Evolutionary conservation across 2,329 filamentous ascomycete species (phyloP), one percentile per base, ranked within the genome.

Genomic region (Aureobasidium mangrovei): DNA sequence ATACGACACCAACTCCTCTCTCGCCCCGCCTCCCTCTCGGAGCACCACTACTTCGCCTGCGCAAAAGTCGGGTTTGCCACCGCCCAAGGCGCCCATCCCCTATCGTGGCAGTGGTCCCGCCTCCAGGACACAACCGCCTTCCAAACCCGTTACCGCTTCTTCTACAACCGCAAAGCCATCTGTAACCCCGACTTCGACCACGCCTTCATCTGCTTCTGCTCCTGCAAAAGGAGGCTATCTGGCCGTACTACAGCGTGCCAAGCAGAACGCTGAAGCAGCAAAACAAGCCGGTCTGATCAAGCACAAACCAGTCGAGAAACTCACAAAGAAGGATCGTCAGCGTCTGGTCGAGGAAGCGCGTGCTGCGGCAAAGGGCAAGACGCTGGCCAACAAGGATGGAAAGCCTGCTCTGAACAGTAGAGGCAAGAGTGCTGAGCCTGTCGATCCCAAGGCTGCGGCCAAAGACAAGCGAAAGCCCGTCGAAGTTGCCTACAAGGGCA

Each of bases 211-310:
- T 3, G 44, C 65, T 65, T 54, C 67, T 38, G 67, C 72, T 2
- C 70, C 78, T 1, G 83, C 82, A 1, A 88, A 88, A 68, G 87
- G 85, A 64, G 83, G 85, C 2, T 91, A 82, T 66, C 80, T 83
- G 36, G 85, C 89, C 63, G 85, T 89, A 57, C 77, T 91, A 70
- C 84, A 84, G 54, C 78, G 84, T 60, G 87, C 82, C 32, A 82
- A 86, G 63, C 80, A 81, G 57, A 83, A 81, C 9, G 81, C 86
- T 62, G 74, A 72, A 59, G 72, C 71, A 38, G 74, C 71, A 39
- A 78, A 81, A 72, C 78, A 78, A 60, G 68, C 53, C 76, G 85
- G 84, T 54, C 82, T 81, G 61, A 87, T 89, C 60, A 85, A 88
- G 65, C 85, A 89, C 68, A 88, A 88, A 65, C 77, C 83, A 24